Base-by-base conservation (phyloP, 1,284 basidiomycete species). In the Naganishia albida region DNA sequence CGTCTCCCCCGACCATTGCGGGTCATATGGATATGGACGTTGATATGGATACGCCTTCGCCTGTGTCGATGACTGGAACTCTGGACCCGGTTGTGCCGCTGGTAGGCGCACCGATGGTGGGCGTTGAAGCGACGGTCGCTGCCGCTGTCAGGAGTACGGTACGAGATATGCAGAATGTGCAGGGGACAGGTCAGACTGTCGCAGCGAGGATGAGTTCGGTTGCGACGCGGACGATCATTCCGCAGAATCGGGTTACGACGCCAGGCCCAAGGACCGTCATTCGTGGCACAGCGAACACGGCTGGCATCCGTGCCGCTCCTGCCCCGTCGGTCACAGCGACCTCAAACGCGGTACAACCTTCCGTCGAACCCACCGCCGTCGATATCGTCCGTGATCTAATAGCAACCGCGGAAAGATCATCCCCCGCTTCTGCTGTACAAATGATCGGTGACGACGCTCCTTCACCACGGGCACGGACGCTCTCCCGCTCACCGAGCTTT, bases 401-500 rank as follows among this genome's bases (percentile, higher is more conserved):
- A 6, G 18, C 46, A 20, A 34, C 30, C 16, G 13, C n/a, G 25
- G 46, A 20, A 20, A 8, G 28, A 30, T 48, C 46, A 23, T 10
- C 46, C n/a, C 10, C 46, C 1, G 7, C 20, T 20, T 7, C 46
- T 7, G n/a, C 46, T 3, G 13, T 2, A 2, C 46, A 12, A 26
- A 20, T 13, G 13, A 7, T 4, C 15, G 25, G n/a, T 20, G 20
- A 25, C 46, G 25, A 48, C 13, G 46, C 16, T 26, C 16, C 28
- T 7, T 34, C 51, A 18, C 34, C 51, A 0, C 30, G 28, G 3
- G 26, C n/a, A 4, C 46, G 30, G 28, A 15, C 43, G 12, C 57
- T 23, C 2, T 46, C 57, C 3, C 57, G 57, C 8, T 60, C 57
- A 16, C 57, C 57, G 8, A 60, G 57, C 13, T 38, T 60, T 26